A percentile compares a stretch with the other conserved stretches of the same genome.
Conservation (phyloP, 495 filamentous ascomycete genomes). For the Cairneyella variabilis region DNA sequence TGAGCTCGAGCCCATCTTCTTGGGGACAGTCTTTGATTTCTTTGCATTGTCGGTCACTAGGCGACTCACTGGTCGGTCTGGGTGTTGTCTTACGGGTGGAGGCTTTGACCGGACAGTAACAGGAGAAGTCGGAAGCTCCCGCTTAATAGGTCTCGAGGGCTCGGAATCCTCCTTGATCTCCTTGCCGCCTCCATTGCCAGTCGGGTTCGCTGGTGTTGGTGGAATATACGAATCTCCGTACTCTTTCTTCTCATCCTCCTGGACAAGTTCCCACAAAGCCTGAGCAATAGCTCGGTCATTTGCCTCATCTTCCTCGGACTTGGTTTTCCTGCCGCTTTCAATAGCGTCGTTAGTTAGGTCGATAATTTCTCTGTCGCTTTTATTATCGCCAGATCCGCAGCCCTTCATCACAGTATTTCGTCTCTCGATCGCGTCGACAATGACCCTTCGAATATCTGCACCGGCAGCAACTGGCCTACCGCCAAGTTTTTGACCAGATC, state of each 20-base stretch:
- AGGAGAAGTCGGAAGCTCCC: background rate
- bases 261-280: slow-evolving; percentile 81
- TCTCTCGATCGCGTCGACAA: slow-evolving; percentile 67
- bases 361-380: slow-evolving; percentile 50
- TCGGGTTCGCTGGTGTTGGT: slow-evolving; percentile 57
- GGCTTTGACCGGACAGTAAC: background rate
- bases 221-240: slow-evolving; percentile 63
- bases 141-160: background rate
- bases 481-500: slow-evolving; percentile 72
- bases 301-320: slow-evolving; percentile 84
- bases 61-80: slow-evolving; percentile 24
- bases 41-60: slow-evolving; percentile 27
- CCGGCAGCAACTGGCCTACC: slow-evolving; percentile 58
- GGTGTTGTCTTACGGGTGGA: slow-evolving; percentile 15
- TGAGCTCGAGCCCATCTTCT: slow-evolving; percentile 17
- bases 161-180: slow-evolving; percentile 2
- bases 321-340: slow-evolving; percentile 71
- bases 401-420: slow-evolving; percentile 64
- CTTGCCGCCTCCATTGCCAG: slow-evolving; percentile 42
- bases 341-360: slow-evolving; percentile 63
- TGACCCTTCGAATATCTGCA: slow-evolving; percentile 69
- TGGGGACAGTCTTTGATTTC: slow-evolving; percentile 19
- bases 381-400: slow-evolving; percentile 69
- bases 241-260: slow-evolving; percentile 69
- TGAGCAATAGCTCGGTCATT: slow-evolving; percentile 87